Conservation (phyloP, 805 yeast species). For the Lipomyces spencermartinsiae region DNA sequence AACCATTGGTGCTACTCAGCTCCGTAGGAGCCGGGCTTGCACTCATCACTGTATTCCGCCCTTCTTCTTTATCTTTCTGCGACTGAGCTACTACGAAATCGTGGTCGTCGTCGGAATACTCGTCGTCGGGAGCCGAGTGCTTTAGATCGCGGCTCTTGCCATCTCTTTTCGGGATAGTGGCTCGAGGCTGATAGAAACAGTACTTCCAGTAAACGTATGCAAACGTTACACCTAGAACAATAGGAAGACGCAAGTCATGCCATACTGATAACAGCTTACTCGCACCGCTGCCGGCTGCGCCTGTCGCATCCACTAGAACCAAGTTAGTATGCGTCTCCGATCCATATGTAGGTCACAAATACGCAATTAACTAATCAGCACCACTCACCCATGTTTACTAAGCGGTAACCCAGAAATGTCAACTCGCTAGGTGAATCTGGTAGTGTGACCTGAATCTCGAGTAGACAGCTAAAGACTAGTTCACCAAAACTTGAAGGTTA, state of each 20-base stretch:
- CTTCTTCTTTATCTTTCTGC: not conserved
- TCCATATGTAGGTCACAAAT: not conserved
- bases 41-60: not conserved
- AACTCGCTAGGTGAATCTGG: not conserved
- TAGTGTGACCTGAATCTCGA: too few species aligned
- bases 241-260: constrained; percentile 36
- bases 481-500: too few species aligned
- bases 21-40: not conserved
- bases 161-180: constrained; percentile 16
- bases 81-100: not conserved
- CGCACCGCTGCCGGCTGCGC: not conserved
- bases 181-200: constrained; percentile 35
- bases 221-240: constrained; percentile 27
- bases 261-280: constrained; percentile 18
- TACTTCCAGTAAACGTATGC: constrained; percentile 34
- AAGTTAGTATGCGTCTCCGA: not conserved
- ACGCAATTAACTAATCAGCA: not conserved
- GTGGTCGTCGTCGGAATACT: constrained; percentile 25
- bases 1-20: not conserved
- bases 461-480: not conserved
- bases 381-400: not conserved
- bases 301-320: not conserved
- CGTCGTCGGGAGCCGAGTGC: constrained; percentile 28
- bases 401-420: not conserved
- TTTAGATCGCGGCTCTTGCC: constrained; percentile 5